phyloP scores from a whole-genome alignment of 2,329 filamentous ascomycete species.

The Aphanoascus verrucosus region DNA sequence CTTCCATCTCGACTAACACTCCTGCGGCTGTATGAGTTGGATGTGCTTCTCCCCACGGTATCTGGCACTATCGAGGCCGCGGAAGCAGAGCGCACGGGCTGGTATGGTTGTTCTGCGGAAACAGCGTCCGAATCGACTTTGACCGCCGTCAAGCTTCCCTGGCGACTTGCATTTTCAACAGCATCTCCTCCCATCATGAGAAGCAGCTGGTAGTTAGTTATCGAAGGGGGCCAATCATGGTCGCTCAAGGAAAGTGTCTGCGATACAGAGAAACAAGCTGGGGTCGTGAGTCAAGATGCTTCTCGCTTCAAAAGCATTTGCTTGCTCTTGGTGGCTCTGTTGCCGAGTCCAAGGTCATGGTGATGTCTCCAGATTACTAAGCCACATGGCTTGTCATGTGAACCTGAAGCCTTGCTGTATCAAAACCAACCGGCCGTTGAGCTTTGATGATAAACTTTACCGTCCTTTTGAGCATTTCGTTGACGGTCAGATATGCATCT shows the following conservation, averaged over 20 bases:
- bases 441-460: no score
- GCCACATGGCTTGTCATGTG: no score
- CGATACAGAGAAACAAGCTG: no score
- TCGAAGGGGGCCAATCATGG: background rate
- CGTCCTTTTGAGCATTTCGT: no score
- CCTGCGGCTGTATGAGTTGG: background rate
- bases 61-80: background rate
- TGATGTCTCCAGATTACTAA: no score
- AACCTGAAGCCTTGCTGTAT: no score
- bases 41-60: background rate
- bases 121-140: background rate
- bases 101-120: background rate
- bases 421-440: no score
- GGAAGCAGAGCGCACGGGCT: constrained; percentile 1
- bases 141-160: background rate
- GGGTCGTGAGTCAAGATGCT: no score
- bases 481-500: no score
- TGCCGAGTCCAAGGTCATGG: no score
- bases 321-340: no score
- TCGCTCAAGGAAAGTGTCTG: background rate
- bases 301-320: no score
- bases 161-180: background rate
- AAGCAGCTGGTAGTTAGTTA: background rate
- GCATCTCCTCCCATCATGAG: background rate
- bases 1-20: constrained; percentile 4